These are phyloP conservation scores for Aspergillus sp. DNA, from an alignment of 2,329 filamentous ascomycete genomes.

Conservation along the genomic window DNA sequence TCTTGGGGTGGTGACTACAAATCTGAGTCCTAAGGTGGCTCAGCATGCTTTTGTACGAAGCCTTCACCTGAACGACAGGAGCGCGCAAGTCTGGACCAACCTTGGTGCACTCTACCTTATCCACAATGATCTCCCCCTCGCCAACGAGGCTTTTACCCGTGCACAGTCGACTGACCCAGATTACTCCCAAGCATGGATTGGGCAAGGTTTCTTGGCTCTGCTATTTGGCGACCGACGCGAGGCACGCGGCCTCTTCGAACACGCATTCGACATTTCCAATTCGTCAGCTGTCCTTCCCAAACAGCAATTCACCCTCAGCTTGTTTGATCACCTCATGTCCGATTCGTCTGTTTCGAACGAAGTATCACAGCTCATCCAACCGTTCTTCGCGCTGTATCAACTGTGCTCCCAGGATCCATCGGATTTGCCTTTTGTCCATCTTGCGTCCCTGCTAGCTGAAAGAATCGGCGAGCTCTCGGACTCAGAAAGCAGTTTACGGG, in stretches of 20 bases:
- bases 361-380: constrained; percentile 69
- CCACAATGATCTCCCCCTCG: constrained; percentile 79
- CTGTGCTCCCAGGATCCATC: constrained; percentile 68
- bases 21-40: constrained; percentile 79
- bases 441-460: constrained; percentile 78
- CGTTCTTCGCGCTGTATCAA: constrained; percentile 85
- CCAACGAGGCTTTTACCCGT: constrained; percentile 83
- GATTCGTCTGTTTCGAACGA: constrained; percentile 53
- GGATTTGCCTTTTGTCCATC: constrained; percentile 71
- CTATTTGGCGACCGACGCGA: constrained; percentile 72
- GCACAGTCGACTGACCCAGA: constrained; percentile 94
- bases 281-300: constrained; percentile 71
- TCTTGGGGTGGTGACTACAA: constrained; percentile 84
- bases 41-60: constrained; percentile 93
- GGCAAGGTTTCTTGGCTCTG: constrained; percentile 82
- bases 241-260: constrained; percentile 81
- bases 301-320: constrained; percentile 73
- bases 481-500: constrained; percentile 63
- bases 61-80: constrained; percentile 87
- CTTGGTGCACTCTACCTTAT: constrained; percentile 81
- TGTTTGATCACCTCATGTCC: constrained; percentile 76
- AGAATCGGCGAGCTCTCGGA: constrained; percentile 67
- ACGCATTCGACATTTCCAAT: constrained; percentile 89
- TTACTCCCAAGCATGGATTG: constrained; percentile 89
- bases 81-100: constrained; percentile 84